Evolutionary conservation across 106 monocot species (phyloP).

Genomic region (Platanthera zijinensis): DNA sequence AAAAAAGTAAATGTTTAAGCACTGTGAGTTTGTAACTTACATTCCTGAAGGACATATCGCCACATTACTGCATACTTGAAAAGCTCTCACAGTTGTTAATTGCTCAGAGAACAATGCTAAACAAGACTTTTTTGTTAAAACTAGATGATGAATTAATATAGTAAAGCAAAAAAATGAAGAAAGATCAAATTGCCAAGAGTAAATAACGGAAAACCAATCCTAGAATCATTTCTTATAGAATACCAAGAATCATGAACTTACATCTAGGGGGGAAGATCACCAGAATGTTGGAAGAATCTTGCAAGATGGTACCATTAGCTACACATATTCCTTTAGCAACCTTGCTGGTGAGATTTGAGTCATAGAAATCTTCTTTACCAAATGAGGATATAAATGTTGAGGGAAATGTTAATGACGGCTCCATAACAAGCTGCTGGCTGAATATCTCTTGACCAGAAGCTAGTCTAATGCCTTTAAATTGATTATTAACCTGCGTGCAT

Average conservation of each 20-base stretch:
- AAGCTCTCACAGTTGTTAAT: conserved; percentile 44
- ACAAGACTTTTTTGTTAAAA: conserved; percentile 10
- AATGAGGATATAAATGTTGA: conserved; percentile 18
- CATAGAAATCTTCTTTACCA: conserved; percentile 7
- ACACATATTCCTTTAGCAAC: conserved; percentile 69
- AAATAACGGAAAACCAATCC: not conserved
- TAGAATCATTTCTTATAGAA: not conserved
- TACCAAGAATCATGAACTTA: conserved; percentile 14
- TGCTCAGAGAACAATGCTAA: conserved; percentile 63
- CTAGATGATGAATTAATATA: not conserved
- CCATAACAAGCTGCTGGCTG: conserved; percentile 52
- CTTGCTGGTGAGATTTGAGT: conserved; percentile 12
- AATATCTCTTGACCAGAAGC: conserved; percentile 76
- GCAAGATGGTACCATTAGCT: conserved; percentile 36
- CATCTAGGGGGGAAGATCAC: conserved; percentile 81
- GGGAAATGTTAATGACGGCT: conserved; percentile 42
- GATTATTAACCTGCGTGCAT: conserved; percentile 52
- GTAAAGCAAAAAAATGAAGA: not conserved
- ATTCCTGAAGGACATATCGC: conserved; percentile 63
- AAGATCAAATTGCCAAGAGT: not conserved
- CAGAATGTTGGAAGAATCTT: conserved; percentile 56
- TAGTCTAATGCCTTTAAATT: conserved; percentile 58
- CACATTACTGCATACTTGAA: conserved; percentile 71
- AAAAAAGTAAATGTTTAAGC: not conserved
- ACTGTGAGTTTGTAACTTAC: conserved; percentile 36